phyloP scores from a whole-genome alignment of 139 green algal genomes.

The Chlorella sp. region DNA sequence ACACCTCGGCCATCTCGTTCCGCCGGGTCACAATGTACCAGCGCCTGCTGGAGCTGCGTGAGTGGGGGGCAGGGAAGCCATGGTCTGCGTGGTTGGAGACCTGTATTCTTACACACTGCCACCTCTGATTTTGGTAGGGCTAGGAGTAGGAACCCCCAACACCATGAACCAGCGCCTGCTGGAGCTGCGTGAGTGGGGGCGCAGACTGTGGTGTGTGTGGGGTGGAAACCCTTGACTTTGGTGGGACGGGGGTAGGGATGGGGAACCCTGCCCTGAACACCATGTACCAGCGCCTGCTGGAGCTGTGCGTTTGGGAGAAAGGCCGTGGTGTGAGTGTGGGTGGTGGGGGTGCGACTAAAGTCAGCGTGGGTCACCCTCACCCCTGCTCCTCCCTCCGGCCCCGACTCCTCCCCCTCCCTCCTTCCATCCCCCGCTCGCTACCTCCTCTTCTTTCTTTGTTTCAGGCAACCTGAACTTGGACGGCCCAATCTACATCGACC shows the following conservation, averaged over 20 bases:
- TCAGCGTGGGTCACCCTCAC: neutral
- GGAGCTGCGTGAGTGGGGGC: too few relatives aligned
- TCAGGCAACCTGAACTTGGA: conserved; percentile 42
- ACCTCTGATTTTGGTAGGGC: neutral
- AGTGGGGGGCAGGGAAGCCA: neutral
- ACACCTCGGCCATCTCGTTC: neutral
- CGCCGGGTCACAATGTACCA: conserved; percentile 39
- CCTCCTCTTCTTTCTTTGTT: neutral
- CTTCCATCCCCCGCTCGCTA: neutral
- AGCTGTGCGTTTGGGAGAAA: too few relatives aligned
- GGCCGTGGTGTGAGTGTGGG: neutral
- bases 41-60: conserved; percentile 10
- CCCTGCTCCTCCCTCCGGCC: neutral
- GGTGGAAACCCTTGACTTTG: too few relatives aligned
- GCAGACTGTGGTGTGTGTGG: too few relatives aligned
- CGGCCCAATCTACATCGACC: conserved; percentile 47
- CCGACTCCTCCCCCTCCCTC: neutral
- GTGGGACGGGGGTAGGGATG: neutral
- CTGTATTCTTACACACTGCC: too few relatives aligned
- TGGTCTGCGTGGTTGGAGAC: too few relatives aligned
- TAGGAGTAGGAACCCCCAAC: neutral
- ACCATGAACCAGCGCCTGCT: too few relatives aligned
- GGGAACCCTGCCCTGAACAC: neutral
- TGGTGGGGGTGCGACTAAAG: neutral
- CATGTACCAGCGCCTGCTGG: neutral